A percentile compares a stretch with the other conserved stretches of the same genome.
phyloP scores from a whole-genome alignment of 106 monocot genomes.

The Phalaenopsis aphrodite region DNA sequence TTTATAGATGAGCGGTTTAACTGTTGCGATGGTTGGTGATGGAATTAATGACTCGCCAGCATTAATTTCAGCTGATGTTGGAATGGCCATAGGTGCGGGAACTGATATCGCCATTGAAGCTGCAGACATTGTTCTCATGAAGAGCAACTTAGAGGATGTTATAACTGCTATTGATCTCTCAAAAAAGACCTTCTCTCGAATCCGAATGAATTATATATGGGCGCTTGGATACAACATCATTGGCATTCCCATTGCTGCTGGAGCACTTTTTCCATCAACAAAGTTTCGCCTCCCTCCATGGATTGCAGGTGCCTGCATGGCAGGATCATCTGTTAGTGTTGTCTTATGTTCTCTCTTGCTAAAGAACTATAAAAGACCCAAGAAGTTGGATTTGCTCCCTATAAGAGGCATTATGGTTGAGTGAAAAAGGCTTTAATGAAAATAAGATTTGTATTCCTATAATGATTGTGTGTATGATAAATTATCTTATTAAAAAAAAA shows the following conservation, averaged over 20 bases:
- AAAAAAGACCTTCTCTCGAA: constrained; percentile 67
- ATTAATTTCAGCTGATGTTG: constrained; percentile 82
- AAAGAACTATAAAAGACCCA: constrained; percentile 70
- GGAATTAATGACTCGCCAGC: constrained; percentile 94
- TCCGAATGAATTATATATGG: constrained; percentile 85
- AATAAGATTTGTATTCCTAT: not conserved
- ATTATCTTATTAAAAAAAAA: not conserved
- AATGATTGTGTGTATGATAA: not conserved
- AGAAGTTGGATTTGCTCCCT: constrained; percentile 39
- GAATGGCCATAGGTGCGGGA: constrained; percentile 90
- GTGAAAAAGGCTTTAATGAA: constrained; percentile 14
- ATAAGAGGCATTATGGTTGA: constrained; percentile 44
- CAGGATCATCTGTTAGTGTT: constrained; percentile 83
- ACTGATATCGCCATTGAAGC: constrained; percentile 93
- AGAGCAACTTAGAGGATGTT: constrained; percentile 89
- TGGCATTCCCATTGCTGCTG: constrained; percentile 89
- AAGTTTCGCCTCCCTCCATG: constrained; percentile 77
- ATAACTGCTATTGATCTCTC: constrained; percentile 90
- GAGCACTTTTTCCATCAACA: constrained; percentile 63
- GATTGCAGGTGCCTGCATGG: constrained; percentile 89
- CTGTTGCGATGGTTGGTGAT: constrained; percentile 95
- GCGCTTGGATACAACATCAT: constrained; percentile 89
- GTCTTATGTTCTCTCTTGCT: constrained; percentile 78
- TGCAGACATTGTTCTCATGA: constrained; percentile 96
- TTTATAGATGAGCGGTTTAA: constrained; percentile 63